Percentiles rank a stretch among this genome's conserved stretches.
These are phyloP conservation scores for Diaporthe caulivora DNA, from an alignment of 2,329 filamentous ascomycete species.

Conservation along the genomic window DNA sequence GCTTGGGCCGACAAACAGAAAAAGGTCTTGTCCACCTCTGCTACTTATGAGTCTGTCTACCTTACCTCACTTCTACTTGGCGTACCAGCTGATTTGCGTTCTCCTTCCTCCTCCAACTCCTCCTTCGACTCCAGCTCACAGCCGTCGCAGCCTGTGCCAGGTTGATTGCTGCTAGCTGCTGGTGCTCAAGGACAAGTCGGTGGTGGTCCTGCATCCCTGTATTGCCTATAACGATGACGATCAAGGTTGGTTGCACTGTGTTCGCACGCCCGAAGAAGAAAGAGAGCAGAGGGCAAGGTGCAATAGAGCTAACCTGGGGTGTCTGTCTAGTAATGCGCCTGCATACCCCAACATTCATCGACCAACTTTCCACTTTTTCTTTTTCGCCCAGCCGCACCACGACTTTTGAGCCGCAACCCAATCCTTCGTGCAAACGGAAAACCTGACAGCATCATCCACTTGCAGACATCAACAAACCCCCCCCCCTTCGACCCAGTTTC, in stretches of 20 bases:
- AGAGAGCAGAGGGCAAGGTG: background rate
- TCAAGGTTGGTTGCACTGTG: conserved; percentile 5
- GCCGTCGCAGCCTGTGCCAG: background rate
- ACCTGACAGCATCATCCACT: conserved; percentile 15
- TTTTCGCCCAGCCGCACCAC: conserved; percentile 37
- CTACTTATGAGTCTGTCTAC: too few relatives aligned
- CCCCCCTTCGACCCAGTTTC: too few relatives aligned
- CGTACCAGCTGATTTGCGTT: background rate
- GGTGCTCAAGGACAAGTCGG: background rate
- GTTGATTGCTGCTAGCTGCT: background rate
- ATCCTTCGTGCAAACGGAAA: conserved; percentile 20
- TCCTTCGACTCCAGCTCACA: background rate
- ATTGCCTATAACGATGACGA: background rate
- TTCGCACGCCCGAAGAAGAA: background rate
- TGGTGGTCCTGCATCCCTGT: background rate
- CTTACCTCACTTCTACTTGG: background rate
- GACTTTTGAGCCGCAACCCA: conserved; percentile 30
- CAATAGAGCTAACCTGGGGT: conserved; percentile 21
- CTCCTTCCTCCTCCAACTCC: background rate
- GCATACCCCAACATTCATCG: conserved; percentile 32
- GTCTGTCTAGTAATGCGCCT: conserved; percentile 27
- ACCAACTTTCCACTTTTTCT: conserved; percentile 41
- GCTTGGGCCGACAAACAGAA: conserved; percentile 26
- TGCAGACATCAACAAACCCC: conserved; percentile 6
- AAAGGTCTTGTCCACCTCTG: too few relatives aligned